Base-by-base conservation (phyloP, 345 rosid genomes). In the Capsella bursapastoris region DNA sequence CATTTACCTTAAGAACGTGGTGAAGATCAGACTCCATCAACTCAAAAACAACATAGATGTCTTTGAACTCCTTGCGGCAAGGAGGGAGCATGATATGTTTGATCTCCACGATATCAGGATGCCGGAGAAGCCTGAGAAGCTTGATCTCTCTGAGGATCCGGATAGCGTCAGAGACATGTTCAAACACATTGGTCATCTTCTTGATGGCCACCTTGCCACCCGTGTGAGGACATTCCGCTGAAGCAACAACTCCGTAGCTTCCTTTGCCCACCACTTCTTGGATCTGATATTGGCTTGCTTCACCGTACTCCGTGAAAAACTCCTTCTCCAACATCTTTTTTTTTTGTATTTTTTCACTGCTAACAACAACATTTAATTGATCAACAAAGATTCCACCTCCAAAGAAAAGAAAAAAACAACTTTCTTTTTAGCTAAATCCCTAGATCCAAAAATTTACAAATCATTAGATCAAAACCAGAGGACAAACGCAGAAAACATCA, bases 11-110 rank as follows among this genome's bases (percentile, higher is more conserved):
- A 37, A 92, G 86, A 29, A 95, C 99, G 71, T 86, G 92, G 73
- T 95, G 96, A 69, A 95, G 99, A 66, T 92, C 97, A 13, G 99
- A 90, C 76, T 95, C 99, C 99, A 95, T 95, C 90, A 94, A 83
- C 80, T 91, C 97, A 78, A 94, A 94, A 72, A 94, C 96, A 0
- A 95, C 97, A 84, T 87, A 92, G 6, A 95, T 84, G 66, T 95
- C 99, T 81, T 92, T 90, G 65, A 95, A 95, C 59, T 95, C 99
- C 75, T 93, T 87, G 66, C 86, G 86, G 22, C 96, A 95, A 12
- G 98, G 92, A 79, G 99, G 99, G 10, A 95, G 97, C 99, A 95
- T 92, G 28, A 95, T 92, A 45, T 95, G 99, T 28, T 92, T 90
- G 40, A 95, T 91, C 82, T 92, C 82, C 0, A 95, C 99, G 32